Conservation (phyloP, 768 basidiomycete species). For the Rhizopogon rudus region DNA sequence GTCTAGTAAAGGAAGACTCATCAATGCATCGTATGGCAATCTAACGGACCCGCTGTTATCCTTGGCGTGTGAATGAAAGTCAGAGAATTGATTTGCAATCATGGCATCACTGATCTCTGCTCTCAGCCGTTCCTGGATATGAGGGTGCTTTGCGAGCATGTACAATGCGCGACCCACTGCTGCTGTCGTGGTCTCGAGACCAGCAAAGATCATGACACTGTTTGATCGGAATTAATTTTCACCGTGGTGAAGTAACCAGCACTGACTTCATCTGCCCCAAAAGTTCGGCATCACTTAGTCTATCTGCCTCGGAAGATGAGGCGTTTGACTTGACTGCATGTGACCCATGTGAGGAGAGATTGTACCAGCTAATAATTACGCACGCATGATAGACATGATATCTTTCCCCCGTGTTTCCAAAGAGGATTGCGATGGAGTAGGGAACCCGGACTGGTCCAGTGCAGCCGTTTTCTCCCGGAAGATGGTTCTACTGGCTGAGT, state of each 20-base stretch:
- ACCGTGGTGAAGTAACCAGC: not conserved
- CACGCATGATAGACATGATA: slow-evolving; percentile 26
- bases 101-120: slow-evolving; percentile 26
- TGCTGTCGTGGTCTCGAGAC: slow-evolving; percentile 39
- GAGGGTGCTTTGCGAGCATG: slow-evolving; percentile 29
- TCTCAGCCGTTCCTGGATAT: slow-evolving; percentile 35
- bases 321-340: slow-evolving; percentile 19
- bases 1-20: slow-evolving; percentile 32
- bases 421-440: not conserved
- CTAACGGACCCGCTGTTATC: slow-evolving; percentile 21
- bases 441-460: not conserved
- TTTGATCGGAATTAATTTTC: not conserved
- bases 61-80: slow-evolving; percentile 5
- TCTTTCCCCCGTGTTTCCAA: slow-evolving; percentile 10
- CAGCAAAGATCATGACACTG: slow-evolving; percentile 33
- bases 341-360: not conserved
- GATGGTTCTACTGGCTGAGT: slow-evolving; percentile 8
- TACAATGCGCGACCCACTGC: slow-evolving; percentile 32
- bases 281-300: slow-evolving; percentile 8
- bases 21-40: slow-evolving; percentile 35
- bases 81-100: not conserved
- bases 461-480: slow-evolving; percentile 15
- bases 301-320: slow-evolving; percentile 19
- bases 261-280: slow-evolving; percentile 20
- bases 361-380: slow-evolving; percentile 2